Percentiles rank a stretch among this genome's conserved stretches.
These are phyloP conservation scores for Aegilops sharonensis DNA, from an alignment of 176 grass and related monocot species.

Conservation along the genomic window DNA sequence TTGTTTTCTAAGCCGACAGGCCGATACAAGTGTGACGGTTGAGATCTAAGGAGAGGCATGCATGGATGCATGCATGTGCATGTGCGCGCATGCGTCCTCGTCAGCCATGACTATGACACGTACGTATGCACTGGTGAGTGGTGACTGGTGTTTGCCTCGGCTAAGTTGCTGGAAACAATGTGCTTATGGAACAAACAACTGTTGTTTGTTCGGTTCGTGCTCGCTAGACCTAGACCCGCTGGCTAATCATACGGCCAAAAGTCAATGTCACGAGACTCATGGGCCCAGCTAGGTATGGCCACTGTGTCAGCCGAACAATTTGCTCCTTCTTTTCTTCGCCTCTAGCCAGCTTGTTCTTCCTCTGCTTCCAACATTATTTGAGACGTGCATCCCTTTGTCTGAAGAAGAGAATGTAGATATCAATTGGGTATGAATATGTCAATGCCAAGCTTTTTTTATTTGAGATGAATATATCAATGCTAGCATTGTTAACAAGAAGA, in stretches of 20 bases:
- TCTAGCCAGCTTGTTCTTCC: background rate
- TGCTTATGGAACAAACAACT: slow-evolving; percentile 23
- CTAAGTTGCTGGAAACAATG: slow-evolving; percentile 15
- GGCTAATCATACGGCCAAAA: too few species aligned
- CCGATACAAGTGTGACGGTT: slow-evolving; percentile 18
- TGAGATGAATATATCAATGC: background rate
- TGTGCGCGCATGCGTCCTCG: slow-evolving; percentile 14
- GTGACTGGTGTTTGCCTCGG: too few species aligned
- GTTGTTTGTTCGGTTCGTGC: slow-evolving; percentile 13
- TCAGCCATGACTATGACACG: background rate
- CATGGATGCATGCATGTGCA: background rate
- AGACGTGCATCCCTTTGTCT: too few species aligned
- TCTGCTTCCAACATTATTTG: background rate
- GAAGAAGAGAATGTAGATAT: too few species aligned
- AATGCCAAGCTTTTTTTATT: background rate
- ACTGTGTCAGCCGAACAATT: background rate
- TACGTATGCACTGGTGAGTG: too few species aligned
- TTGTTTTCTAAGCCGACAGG: background rate
- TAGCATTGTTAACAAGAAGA: background rate
- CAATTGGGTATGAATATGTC: background rate
- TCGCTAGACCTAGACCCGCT: background rate
- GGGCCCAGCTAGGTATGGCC: background rate
- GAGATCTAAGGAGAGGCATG: background rate
- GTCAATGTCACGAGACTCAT: too few species aligned
- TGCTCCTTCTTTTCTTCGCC: background rate